Evolutionary conservation across 495 filamentous ascomycete genomes (phyloP), one percentile per base, ranked within the genome.

Genomic region (Daldinia caldariorum): DNA sequence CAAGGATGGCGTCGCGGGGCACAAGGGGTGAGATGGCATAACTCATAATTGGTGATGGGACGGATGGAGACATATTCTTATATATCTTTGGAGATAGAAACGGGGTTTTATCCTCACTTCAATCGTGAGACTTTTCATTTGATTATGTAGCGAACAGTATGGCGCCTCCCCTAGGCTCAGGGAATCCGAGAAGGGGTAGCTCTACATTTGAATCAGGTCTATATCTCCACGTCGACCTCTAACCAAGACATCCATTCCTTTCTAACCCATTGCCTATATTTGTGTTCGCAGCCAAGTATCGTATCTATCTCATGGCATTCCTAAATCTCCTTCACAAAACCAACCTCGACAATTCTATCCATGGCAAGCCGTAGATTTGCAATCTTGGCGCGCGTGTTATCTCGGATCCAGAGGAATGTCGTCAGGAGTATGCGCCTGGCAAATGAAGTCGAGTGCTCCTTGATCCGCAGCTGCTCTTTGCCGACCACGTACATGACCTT

Each of bases 401-500:
- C 89, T 43, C 90, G 72, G 57, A 92, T 83, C 85, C 88, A 92
- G 45, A 92, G 74, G 69, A 92, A 93, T 0, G 82, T 75, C 47
- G 76, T 79, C 57, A 92, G 73, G 7, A 88, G 39, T 0, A 85
- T 22, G 45, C 73, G 82, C 12, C 88, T 79, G 34, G 81, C 55
- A 37, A 83, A 72, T 31, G 84, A 80, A 22, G 80, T 83, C 6
- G 73, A 47, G 6, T 76, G 78, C 6, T 63, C 43, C 53, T 77
- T 79, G 67, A 92, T 82, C 18, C 79, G 79, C 83, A 93, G 84
- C 79, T 91, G 85, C 67, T 92, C 90, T 74, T 92, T 93, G 14
- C 90, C 90, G 14, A 92, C 81, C 20, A 93, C 83, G 70, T 92
- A 92, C 39, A 91, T 76, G 34, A 90, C 82, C 69, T 89, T 88